Percentiles rank a stretch among this genome's conserved stretches.
Conservation (phyloP, 805 yeast species). For the Saturnispora saitoi region DNA sequence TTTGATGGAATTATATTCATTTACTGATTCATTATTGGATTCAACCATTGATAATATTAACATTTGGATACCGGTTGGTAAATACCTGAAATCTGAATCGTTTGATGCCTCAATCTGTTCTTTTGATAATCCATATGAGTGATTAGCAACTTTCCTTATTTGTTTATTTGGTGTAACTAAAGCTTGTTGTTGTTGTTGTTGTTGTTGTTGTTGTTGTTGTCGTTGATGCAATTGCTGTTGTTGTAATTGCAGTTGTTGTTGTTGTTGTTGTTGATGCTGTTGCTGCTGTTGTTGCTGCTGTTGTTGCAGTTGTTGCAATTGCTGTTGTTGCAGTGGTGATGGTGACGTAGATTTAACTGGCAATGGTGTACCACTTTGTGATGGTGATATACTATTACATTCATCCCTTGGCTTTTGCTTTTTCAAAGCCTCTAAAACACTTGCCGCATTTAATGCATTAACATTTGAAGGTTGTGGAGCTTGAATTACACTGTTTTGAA, state of each 20-base stretch:
- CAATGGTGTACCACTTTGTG: slow-evolving; percentile 3
- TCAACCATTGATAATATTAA: slow-evolving; percentile 24
- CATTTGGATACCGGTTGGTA: slow-evolving; percentile 30
- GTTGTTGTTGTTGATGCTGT: neutral
- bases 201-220: neutral
- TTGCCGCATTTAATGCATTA: slow-evolving; percentile 31
- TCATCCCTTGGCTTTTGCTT: slow-evolving; percentile 27
- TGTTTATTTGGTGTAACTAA: neutral
- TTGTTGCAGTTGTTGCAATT: neutral
- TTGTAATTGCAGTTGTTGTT: no score
- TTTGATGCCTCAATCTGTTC: slow-evolving; percentile 7
- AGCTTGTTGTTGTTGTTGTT: neutral
- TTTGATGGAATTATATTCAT: slow-evolving; percentile 11
- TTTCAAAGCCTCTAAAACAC: slow-evolving; percentile 30
- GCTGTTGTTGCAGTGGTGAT: neutral
- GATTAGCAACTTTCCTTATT: neutral
- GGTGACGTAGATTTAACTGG: neutral
- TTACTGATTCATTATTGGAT: slow-evolving; percentile 17
- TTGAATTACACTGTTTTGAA: neutral
- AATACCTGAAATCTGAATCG: slow-evolving; percentile 24
- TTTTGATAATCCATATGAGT: neutral
- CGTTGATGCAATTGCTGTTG: neutral
- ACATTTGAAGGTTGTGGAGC: slow-evolving; percentile 16
- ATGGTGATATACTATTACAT: slow-evolving; percentile 5
- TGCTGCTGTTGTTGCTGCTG: neutral